Percentiles rank a stretch among this genome's conserved stretches.
phyloP scores from a whole-genome alignment of 2,329 filamentous ascomycete species.

The Colletotrichum sp. region DNA sequence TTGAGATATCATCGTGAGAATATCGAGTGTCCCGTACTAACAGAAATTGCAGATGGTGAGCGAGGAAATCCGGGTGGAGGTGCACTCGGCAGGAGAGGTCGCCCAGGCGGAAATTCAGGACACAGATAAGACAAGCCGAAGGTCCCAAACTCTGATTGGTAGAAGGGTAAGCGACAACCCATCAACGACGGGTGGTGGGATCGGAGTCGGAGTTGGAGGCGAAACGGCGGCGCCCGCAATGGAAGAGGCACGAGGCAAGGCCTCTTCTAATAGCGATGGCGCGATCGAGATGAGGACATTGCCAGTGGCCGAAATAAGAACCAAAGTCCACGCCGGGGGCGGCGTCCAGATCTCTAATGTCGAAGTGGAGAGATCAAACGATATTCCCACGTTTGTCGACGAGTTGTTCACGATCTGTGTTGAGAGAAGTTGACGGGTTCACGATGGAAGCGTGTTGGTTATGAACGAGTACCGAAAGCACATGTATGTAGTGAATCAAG shows the following conservation, averaged over 20 bases:
- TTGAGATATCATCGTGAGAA: conserved; percentile 22
- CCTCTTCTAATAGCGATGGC: not conserved
- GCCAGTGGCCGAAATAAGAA: conserved; percentile 16
- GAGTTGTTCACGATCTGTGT: conserved; percentile 41
- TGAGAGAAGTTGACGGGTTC: not conserved
- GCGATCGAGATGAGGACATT: conserved; percentile 32
- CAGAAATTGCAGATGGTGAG: conserved; percentile 38
- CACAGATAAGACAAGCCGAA: conserved; percentile 23
- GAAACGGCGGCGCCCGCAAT: not conserved
- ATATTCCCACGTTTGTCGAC: conserved; percentile 48
- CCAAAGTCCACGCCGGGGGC: conserved; percentile 26
- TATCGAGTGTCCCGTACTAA: not conserved
- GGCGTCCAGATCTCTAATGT: conserved; percentile 33
- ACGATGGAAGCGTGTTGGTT: not conserved
- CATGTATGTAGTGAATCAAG: not conserved
- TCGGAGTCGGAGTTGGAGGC: conserved; percentile 16
- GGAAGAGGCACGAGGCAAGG: not conserved
- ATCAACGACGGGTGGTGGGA: conserved; percentile 16
- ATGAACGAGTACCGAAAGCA: not conserved
- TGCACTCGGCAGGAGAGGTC: conserved; percentile 28
- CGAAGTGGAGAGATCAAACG: conserved; percentile 38
- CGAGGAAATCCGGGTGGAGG: conserved; percentile 65
- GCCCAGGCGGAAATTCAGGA: conserved; percentile 18
- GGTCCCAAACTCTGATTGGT: not conserved
- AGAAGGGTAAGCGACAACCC: not conserved